Percentiles rank a stretch among this genome's conserved stretches.
phyloP scores from a whole-genome alignment of 208 protist species.

The Naegleria fowleri region DNA sequence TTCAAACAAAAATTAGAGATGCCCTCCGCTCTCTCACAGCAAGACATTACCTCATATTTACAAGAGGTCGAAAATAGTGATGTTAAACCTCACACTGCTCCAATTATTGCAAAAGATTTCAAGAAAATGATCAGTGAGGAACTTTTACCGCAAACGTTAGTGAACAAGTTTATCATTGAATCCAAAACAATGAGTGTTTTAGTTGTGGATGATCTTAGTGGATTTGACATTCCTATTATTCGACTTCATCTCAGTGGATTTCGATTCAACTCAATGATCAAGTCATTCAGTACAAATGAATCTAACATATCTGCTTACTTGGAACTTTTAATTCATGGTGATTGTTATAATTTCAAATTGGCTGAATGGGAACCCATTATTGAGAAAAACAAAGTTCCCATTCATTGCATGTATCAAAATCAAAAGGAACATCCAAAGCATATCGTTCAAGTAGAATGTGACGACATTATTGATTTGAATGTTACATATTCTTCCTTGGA shows the following conservation, averaged over 20 bases:
- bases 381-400: neutral
- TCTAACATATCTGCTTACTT: neutral
- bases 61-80: neutral
- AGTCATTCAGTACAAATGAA: neutral
- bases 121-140: neutral
- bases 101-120: neutral
- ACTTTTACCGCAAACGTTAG: neutral
- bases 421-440: neutral
- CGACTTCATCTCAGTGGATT: neutral
- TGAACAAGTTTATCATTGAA: neutral
- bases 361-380: slow-evolving; percentile 28
- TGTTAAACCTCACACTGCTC: neutral
- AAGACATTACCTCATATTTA: neutral
- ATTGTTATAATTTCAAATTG: slow-evolving; percentile 20
- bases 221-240: neutral
- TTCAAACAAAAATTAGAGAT: neutral
- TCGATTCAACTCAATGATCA: neutral
- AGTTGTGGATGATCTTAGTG: slow-evolving; percentile 3
- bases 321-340: neutral
- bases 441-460: neutral
- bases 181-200: neutral
- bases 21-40: neutral
- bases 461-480: neutral
- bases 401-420: neutral
- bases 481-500: neutral